Conservation (phyloP, 768 basidiomycete species). For the Pulveroboletus sp. region DNA sequence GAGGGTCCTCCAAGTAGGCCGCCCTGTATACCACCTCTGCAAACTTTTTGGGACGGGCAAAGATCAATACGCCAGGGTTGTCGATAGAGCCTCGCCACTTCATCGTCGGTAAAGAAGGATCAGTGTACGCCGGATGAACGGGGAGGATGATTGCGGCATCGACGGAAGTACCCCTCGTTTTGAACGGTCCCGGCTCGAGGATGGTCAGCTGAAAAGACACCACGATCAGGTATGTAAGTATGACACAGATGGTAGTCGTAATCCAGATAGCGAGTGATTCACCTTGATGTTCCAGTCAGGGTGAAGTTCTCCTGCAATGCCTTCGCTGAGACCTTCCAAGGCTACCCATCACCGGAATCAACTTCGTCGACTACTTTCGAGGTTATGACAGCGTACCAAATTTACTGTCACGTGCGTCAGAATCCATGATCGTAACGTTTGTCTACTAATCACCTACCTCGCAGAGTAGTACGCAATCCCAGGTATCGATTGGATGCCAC, state of each 20-base stretch:
- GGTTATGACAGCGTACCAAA: conserved; percentile 5
- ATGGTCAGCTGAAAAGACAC: background rate
- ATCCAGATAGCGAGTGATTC: too few relatives aligned
- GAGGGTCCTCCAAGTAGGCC: too few relatives aligned
- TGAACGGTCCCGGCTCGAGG: conserved; percentile 2
- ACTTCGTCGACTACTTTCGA: background rate
- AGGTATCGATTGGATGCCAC: too few relatives aligned
- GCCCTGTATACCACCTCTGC: conserved; percentile 3
- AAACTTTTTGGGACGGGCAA: conserved; percentile 15
- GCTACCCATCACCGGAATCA: background rate
- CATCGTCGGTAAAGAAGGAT: conserved; percentile 1
- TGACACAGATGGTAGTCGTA: too few relatives aligned
- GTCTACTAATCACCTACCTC: too few relatives aligned
- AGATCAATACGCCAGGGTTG: too few relatives aligned
- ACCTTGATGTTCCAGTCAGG: too few relatives aligned
- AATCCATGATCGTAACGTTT: too few relatives aligned
- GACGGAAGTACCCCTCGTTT: background rate
- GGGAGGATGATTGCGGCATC: background rate
- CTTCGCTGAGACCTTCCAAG: conserved; percentile 9
- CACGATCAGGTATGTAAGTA: too few relatives aligned
- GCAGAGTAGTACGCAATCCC: too few relatives aligned
- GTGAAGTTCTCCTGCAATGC: too few relatives aligned
- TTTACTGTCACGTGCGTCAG: conserved; percentile 5
- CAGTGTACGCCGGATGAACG: background rate
- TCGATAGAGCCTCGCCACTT: too few relatives aligned